These are phyloP conservation scores for Thalassiosira mediterranea DNA, from an alignment of 352 stramenopile species.

Conservation along the genomic window DNA sequence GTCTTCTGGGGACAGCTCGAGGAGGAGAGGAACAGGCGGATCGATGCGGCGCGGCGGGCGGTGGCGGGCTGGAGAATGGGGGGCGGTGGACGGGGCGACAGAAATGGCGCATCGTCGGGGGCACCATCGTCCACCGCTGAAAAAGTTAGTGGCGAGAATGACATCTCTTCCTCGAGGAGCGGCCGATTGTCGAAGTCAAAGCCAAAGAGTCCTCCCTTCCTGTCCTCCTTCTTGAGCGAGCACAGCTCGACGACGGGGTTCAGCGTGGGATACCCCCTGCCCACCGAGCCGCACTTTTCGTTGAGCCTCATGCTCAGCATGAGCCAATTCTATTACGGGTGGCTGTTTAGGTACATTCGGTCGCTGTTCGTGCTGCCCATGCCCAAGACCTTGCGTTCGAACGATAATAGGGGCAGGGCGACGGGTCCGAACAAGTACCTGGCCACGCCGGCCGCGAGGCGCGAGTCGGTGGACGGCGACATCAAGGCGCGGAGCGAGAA, in stretches of 20 bases:
- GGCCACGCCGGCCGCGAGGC: too few relatives aligned
- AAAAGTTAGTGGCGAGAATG: conserved; percentile 5
- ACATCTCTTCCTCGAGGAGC: not conserved
- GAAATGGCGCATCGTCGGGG: too few relatives aligned
- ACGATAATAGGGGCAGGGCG: too few relatives aligned
- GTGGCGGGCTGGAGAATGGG: too few relatives aligned
- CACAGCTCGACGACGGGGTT: conserved; percentile 57
- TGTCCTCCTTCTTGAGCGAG: conserved; percentile 37
- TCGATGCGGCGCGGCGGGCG: conserved; percentile 7
- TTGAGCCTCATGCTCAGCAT: conserved; percentile 58
- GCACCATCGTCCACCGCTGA: not conserved
- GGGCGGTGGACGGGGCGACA: too few relatives aligned
- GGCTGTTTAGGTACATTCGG: conserved; percentile 34
- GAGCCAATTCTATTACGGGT: conserved; percentile 69
- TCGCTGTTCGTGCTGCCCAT: conserved; percentile 25
- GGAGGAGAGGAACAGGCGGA: conserved; percentile 34
- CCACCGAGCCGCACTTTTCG: conserved; percentile 57
- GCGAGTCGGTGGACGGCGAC: too few relatives aligned
- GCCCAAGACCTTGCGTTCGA: too few relatives aligned
- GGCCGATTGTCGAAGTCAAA: not conserved
- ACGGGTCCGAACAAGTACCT: too few relatives aligned
- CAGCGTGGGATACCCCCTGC: conserved; percentile 53
- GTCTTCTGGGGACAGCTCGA: conserved; percentile 34
- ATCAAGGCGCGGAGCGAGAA: conserved; percentile 4
- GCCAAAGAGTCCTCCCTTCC: not conserved